Evolutionary conservation across 2,329 filamentous ascomycete species (phyloP), one percentile per base, ranked within the genome.

Genomic region (Coniella vitis): DNA sequence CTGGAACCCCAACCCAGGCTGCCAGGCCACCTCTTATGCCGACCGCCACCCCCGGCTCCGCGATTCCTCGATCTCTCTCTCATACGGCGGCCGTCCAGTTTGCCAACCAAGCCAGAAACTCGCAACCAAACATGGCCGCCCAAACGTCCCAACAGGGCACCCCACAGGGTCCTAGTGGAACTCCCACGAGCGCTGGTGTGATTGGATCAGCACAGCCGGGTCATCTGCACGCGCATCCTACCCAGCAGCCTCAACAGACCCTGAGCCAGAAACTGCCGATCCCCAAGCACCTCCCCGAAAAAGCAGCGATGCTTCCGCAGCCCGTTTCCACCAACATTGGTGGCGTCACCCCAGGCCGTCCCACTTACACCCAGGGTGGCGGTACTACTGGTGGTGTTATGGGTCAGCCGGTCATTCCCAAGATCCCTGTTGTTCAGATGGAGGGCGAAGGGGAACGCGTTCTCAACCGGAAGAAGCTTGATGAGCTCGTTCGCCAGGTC

Each of bases 401-500:
- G 77, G 84, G 84, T 45, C 90, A 95, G 61, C 90, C 93, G 0
- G 87, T 88, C 2, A 78, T 97, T 53, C 73, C 83, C 48, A 90
- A 90, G 61, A 81, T 88, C 38, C 88, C 90, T 0, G 81, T 83
- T 0, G 95, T 88, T 65, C 87, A 88, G 49, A 83, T 96, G 51
- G 91, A 97, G 63, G 87, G 88, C 25, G 90, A 95, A 62, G 90
- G 89, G 21, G 90, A 96, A 60, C 84, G 90, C 38, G 86, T 98
- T 1, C 74, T 98, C n/a, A 94, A 86, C 70, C 96, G 96, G 79
- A 94, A 95, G 71, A 97, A 95, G 70, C 76, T 98, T 36, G 90
- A 98, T 61, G 91, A 96, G 64, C 76, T 98, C 34, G 90, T 97
- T 8, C 82, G 90, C 44, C 91, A 97, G 67, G 90, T 97, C 51